Evolutionary conservation across 2,329 filamentous ascomycete genomes (phyloP).

Genomic region (Fusarium irregulare): DNA sequence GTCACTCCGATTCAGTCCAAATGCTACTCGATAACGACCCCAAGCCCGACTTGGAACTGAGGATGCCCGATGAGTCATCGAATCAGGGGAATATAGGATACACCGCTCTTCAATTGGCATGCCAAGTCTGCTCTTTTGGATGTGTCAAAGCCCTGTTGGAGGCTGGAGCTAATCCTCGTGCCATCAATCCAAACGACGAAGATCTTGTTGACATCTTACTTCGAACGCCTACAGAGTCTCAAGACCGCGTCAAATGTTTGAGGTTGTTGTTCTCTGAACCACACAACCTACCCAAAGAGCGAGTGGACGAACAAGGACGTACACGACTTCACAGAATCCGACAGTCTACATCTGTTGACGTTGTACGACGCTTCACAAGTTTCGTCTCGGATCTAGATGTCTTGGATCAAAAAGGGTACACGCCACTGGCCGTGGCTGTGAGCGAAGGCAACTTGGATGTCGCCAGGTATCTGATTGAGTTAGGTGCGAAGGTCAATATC

Average conservation of each 20-base stretch:
- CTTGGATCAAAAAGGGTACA: background rate
- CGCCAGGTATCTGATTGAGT: background rate
- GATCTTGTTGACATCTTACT: background rate
- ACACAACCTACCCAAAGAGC: background rate
- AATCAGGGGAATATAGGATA: background rate
- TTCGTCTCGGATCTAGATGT: background rate
- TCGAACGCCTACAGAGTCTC: background rate
- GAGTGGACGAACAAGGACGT: background rate
- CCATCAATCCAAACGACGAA: background rate
- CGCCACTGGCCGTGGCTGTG: background rate
- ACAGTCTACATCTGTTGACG: background rate
- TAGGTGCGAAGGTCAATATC: background rate
- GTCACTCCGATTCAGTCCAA: background rate
- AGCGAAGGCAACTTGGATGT: background rate
- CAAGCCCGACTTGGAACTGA: background rate
- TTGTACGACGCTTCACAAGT: background rate
- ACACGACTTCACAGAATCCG: background rate
- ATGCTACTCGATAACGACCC: background rate
- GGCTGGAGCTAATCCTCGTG: background rate
- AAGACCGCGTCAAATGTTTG: background rate
- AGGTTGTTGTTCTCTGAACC: background rate
- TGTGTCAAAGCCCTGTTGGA: background rate
- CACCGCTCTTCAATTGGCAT: background rate
- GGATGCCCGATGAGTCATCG: background rate
- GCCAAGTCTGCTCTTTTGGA: background rate